Percentiles rank a stretch among this genome's conserved stretches.
Evolutionary conservation across 2,329 filamentous ascomycete genomes (phyloP).

Genomic region (Xylariaceae sp.): DNA sequence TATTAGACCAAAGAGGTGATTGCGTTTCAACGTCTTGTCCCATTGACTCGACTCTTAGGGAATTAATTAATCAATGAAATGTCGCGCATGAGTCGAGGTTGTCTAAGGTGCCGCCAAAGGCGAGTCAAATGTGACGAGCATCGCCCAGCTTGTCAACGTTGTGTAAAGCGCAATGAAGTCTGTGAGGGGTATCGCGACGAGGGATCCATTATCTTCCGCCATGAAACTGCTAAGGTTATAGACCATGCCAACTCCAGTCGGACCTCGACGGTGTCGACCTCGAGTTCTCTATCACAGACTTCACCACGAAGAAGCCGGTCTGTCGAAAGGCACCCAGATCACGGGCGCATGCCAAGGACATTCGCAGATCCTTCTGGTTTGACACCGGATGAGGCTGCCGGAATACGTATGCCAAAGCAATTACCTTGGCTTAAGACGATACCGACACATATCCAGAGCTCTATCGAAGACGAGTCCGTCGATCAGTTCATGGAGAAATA

Average conservation of each 20-base stretch:
- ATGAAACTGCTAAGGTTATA: conserved; percentile 44
- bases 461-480: conserved; percentile 41
- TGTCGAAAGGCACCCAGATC: not conserved
- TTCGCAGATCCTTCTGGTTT: not conserved
- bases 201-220: conserved; percentile 44
- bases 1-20: not conserved
- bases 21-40: not conserved
- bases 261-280: not conserved
- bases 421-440: conserved; percentile 36
- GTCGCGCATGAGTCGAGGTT: conserved; percentile 28
- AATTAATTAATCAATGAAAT: conserved; percentile 6
- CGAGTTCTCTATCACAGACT: too few relatives aligned
- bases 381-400: not conserved
- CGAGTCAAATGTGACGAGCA: conserved; percentile 25
- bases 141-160: conserved; percentile 45
- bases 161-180: conserved; percentile 44
- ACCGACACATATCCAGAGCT: conserved; percentile 3
- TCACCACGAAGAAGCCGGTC: not conserved
- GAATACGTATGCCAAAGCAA: not conserved
- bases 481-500: conserved; percentile 47
- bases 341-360: not conserved
- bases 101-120: conserved; percentile 19
- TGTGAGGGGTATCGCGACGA: conserved; percentile 49
- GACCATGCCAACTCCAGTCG: conserved; percentile 56
- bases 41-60: not conserved